Evolutionary conservation across 2,329 filamentous ascomycete genomes (phyloP), one percentile per base, ranked within the genome.

Genomic region (Lachnellula cervina): DNA sequence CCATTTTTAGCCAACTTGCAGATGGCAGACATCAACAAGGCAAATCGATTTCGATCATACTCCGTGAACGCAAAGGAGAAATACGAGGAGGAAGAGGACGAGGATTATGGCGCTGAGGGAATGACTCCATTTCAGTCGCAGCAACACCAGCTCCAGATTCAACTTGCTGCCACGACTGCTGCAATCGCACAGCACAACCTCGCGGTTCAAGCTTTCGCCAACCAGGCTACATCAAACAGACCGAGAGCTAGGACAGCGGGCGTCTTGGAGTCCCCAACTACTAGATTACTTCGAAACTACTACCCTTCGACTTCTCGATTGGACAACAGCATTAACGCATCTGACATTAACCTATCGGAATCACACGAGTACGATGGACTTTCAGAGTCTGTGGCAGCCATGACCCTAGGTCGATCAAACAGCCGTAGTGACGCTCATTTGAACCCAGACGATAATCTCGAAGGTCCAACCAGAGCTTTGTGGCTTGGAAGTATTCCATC

Each of bases 11-110:
- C 87, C 45, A 88, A 88, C 67, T 16, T 42, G 16, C 38, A 42
- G 38, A 77, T 93, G 42, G 85, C 86, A 59, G 87, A 89, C 69
- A 81, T 90, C 62, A 87, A 86, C 61, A 88, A 83, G 69, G 80
- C 87, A 45, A 97, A 89, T 71, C 85, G 94, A 51, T 96, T 97
- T 78, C 86, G 94, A 47, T 99, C 94, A 1, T 97, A 97, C 72
- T 99, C 94, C 0, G 94, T 99, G 62, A 99, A 99, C 72, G 95
- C 96, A 54, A 97, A 96, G 73, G 93, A 97, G 71, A 95, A 94
- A 71, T 97, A 97, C 66, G 92, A 89, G 2, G 90, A 95, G 65
- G 87, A 90, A 47, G 92, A 95, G 51, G 88, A 91, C 58, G 86
- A 89, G 16, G 90, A 88, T 58, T 85, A 80, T 38, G 66, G 70